These are phyloP conservation scores for Colletotrichum gloeosporioides DNA, from an alignment of 2,329 filamentous ascomycete genomes.

Conservation along the genomic window DNA sequence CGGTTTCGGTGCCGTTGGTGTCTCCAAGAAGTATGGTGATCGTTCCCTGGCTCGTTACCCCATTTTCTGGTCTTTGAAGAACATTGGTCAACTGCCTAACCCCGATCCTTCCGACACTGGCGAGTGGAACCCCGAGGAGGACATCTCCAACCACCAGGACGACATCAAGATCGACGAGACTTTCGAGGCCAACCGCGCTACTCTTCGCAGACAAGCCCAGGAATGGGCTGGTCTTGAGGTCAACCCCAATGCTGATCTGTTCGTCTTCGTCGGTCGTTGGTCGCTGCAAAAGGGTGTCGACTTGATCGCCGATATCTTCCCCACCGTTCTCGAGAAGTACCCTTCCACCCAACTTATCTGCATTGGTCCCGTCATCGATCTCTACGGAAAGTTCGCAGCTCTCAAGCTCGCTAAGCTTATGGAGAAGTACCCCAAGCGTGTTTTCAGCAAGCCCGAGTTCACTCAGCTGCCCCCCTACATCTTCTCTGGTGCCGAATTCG, in stretches of 20 bases:
- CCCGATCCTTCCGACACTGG: conserved; percentile 70
- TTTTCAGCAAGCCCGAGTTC: conserved; percentile 73
- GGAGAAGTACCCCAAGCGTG: conserved; percentile 68
- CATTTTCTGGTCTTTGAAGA: conserved; percentile 71
- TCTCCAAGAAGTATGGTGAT: conserved; percentile 72
- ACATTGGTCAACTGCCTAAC: conserved; percentile 68
- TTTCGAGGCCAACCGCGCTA: conserved; percentile 58
- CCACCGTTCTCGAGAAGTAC: conserved; percentile 64
- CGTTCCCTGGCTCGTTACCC: conserved; percentile 70
- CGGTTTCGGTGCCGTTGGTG: conserved; percentile 71
- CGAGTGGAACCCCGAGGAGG: conserved; percentile 59
- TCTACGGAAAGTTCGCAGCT: conserved; percentile 72
- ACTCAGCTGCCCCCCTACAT: conserved; percentile 70
- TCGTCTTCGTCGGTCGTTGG: conserved; percentile 74
- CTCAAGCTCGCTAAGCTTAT: conserved; percentile 69
- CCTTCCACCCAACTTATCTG: conserved; percentile 66
- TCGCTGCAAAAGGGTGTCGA: conserved; percentile 74
- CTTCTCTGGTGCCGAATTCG: conserved; percentile 72
- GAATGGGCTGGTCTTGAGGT: conserved; percentile 70
- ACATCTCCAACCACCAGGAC: conserved; percentile 43
- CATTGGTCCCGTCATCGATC: conserved; percentile 69
- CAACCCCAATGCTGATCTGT: conserved; percentile 66
- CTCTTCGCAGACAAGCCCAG: conserved; percentile 65
- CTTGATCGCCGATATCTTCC: conserved; percentile 71
- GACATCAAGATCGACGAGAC: conserved; percentile 58